Evolutionary conservation across 2,329 filamentous ascomycete species (phyloP), one percentile per base, ranked within the genome.

Genomic region (Boeremia lycopersici): DNA sequence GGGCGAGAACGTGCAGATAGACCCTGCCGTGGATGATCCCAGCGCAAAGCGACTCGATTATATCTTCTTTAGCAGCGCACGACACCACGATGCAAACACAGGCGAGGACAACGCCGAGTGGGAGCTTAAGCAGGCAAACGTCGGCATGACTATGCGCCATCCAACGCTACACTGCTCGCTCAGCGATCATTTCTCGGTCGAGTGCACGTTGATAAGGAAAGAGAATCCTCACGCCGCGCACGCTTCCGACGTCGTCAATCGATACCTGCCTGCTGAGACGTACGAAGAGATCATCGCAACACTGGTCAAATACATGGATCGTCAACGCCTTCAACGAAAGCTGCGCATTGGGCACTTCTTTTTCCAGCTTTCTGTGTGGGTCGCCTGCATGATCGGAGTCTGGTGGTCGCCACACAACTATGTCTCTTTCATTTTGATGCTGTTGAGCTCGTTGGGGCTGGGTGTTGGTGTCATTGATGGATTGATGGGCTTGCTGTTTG

Each of bases 101-200:
- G 69, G 69, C 8, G 58, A 69, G 23, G 51, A 59, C 5, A 63
- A 52, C 1, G 49, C 64, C 6, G 75, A 76, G 52, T 97, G 93
- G 92, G 78, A 84, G 11, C 86, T 97, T 54, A 82, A 86, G 55
- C 81, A 83, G 7, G 88, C 85, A 3, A 83, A 85, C 44, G 89
- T 99, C 1, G 88, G 89, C 56, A 91, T 97, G 86, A 88, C 86
- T 17, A 84, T 89, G 70, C 87, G 90, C 9, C 93, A 97, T 74
- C 90, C 92, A 0, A 85, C 84, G 1, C 81, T 97, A 1, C 83
- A 86, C 59, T 96, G 92, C 77, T 96, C 91, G 1, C 81, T 98
- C 25, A 97, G 92, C 65, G 93, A 99, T 71, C 95, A 98, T 74
- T 98, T 97, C 74, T 92, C 91, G 19, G 89, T 98, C 48, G 89